Base-by-base conservation (phyloP, 108 stramenopile genomes). In the Fragilariopsis cylindrus region DNA sequence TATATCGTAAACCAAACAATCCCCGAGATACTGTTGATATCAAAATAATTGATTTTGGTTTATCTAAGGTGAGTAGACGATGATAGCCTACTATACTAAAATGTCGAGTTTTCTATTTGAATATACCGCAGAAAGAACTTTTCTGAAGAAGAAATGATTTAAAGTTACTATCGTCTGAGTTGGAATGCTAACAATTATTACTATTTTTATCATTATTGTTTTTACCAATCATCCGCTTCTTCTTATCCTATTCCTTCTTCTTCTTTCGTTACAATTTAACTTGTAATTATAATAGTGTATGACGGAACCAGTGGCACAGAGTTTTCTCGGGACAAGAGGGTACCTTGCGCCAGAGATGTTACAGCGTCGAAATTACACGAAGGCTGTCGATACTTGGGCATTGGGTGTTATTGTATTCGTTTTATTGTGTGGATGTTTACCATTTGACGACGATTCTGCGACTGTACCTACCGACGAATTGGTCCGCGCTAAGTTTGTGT, bases 1-100 rank as follows among this genome's bases (percentile, higher is more conserved):
- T 84, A 18, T 74, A 77, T 48, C 60, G 73, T 11, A 65, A 65
- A 45, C 84, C 84, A 9, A 57, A 66, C 16, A 66, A 63, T 52
- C 52, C 58, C 6, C 53, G 57, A 4, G 84, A 78, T 19, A 80
- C 85, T 53, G 70, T 90, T 19, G 97, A 96, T 69, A 92, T 98
- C 13, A 99, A 99, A 81, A 97, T 99, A 15, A 99, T 99, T 75
- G 98, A 99, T 82, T 99, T 99, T 80, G 98, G 98, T 4, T 74
- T 99, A 30, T 85, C 88, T 47, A 99, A 99, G 85, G 86, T 91
- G 48, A 47, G 82, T 50, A 46, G 57, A 62, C 62, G 56, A 16
- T 57, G n/a, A 7, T 73, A 54, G 6, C 45, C 15, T n/a, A n/a
- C 15, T 53, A n/a, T n/a, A 50, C 18, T 16, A 47, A 52, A 4